These are phyloP conservation scores for Pseudogymnoascus sp. DNA, from an alignment of 2,329 filamentous ascomycete species.

Conservation along the genomic window DNA sequence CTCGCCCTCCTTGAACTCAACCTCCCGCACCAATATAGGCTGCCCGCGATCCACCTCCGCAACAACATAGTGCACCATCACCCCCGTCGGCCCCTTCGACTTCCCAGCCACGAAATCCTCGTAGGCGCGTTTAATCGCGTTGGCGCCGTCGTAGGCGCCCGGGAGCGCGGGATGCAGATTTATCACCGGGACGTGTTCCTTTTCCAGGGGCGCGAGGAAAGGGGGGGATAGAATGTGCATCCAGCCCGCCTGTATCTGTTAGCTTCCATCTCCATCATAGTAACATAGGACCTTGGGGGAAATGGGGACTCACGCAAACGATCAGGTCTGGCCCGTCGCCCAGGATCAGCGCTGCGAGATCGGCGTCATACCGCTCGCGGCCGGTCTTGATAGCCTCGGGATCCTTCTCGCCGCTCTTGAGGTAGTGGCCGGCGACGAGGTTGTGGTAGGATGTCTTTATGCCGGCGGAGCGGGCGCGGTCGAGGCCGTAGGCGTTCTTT, in stretches of 20 bases:
- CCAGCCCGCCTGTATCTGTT: slow-evolving; percentile 41
- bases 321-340: slow-evolving; percentile 46
- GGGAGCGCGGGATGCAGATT: slow-evolving; percentile 59
- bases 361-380: slow-evolving; percentile 55
- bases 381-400: slow-evolving; percentile 37
- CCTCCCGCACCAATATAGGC: slow-evolving; percentile 61
- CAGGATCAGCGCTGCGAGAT: slow-evolving; percentile 53
- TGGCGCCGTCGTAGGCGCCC: slow-evolving; percentile 66
- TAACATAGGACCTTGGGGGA: neutral
- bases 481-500: slow-evolving; percentile 55
- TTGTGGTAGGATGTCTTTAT: slow-evolving; percentile 61
- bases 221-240: slow-evolving; percentile 59
- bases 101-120: slow-evolving; percentile 57
- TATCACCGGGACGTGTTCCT: slow-evolving; percentile 48
- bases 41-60: slow-evolving; percentile 70
- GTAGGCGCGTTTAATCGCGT: slow-evolving; percentile 71
- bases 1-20: slow-evolving; percentile 58
- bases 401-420: slow-evolving; percentile 34
- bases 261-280: neutral
- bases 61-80: slow-evolving; percentile 85
- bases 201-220: slow-evolving; percentile 52
- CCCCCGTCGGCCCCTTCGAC: slow-evolving; percentile 60
- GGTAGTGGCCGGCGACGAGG: slow-evolving; percentile 50
- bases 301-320: slow-evolving; percentile 37
- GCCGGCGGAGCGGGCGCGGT: slow-evolving; percentile 46